phyloP scores from a whole-genome alignment of 495 filamentous ascomycete genomes.

The Hypoxylon perforatum region DNA sequence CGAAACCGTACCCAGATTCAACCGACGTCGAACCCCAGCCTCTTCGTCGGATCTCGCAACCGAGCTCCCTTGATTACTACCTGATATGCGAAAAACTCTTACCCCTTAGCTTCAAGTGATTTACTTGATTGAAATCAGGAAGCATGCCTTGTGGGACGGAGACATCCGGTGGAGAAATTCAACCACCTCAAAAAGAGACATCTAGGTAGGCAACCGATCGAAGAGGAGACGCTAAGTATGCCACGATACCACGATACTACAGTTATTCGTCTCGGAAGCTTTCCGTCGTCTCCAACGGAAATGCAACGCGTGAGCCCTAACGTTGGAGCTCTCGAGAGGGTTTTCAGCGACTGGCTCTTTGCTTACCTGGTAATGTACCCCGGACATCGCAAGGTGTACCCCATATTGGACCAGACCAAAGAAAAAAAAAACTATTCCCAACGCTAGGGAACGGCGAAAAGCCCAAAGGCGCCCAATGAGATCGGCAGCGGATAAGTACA shows the following conservation, averaged over 20 bases:
- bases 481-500: constrained; percentile 4
- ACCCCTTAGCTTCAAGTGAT: constrained; percentile 13
- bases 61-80: constrained; percentile 9
- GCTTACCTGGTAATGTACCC: constrained; percentile 1
- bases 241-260: constrained; percentile 5
- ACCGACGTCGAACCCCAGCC: constrained; percentile 4
- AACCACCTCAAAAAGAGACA: constrained; percentile 8
- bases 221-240: constrained; percentile 4
- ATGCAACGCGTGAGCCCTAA: constrained; percentile 7
- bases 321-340: background rate
- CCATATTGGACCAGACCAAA: constrained; percentile 17
- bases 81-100: constrained; percentile 1
- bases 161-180: constrained; percentile 12
- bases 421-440: constrained; percentile 5
- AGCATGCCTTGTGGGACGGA: constrained; percentile 11
- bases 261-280: constrained; percentile 3
- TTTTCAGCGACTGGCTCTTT: background rate
- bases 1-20: constrained; percentile 31
- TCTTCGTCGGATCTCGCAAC: constrained; percentile 24
- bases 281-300: constrained; percentile 8
- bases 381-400: constrained; percentile 1
- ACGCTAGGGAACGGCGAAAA: constrained; percentile 9
- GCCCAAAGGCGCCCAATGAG: constrained; percentile 7
- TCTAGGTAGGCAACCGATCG: background rate
- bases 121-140: constrained; percentile 9